Percentiles rank a stretch among this genome's conserved stretches.
Conservation (phyloP, 192 early-diverging fungal genomes). For the Podila verticillata region DNA sequence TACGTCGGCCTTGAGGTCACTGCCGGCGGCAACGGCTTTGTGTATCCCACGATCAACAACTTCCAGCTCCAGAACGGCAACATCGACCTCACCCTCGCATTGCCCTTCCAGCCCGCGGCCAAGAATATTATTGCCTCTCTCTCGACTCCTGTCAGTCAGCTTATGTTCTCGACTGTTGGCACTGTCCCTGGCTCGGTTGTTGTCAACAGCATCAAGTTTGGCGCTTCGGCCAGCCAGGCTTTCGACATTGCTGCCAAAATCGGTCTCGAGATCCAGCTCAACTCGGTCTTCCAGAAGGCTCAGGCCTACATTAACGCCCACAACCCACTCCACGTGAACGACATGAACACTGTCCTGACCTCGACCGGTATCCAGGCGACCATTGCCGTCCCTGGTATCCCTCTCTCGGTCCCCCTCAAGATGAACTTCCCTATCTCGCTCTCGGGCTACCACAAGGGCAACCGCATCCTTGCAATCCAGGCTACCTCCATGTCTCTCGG, state of each 20-base stretch:
- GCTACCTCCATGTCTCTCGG: conserved; percentile 11
- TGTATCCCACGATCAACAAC: conserved; percentile 18
- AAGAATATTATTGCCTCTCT: conserved; percentile 13
- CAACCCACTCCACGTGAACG: conserved; percentile 18
- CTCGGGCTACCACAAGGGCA: conserved; percentile 16
- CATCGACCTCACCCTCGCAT: conserved; percentile 5
- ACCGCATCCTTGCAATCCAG: conserved; percentile 16
- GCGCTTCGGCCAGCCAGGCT: conserved; percentile 15
- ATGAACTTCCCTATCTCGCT: conserved; percentile 20
- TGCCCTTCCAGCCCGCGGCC: conserved; percentile 24
- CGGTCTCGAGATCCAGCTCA: conserved; percentile 1
- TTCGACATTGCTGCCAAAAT: conserved; percentile 23
- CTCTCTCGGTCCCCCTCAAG: conserved; percentile 15
- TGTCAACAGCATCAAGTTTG: conserved; percentile 16
- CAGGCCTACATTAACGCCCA: conserved; percentile 20
- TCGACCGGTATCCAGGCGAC: conserved; percentile 18
- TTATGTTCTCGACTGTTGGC: conserved; percentile 20
- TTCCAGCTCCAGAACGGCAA: conserved; percentile 14
- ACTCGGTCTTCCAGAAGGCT: conserved; percentile 25
- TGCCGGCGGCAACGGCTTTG: conserved; percentile 8
- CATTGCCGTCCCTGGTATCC: conserved; percentile 10
- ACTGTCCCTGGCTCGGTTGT: conserved; percentile 16
- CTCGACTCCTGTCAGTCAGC: conserved; percentile 17
- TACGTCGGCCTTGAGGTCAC: conserved; percentile 24
- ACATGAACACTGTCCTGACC: conserved; percentile 29